phyloP scores from a whole-genome alignment of 2,329 filamentous ascomycete species.

The Metarhizium sp. region DNA sequence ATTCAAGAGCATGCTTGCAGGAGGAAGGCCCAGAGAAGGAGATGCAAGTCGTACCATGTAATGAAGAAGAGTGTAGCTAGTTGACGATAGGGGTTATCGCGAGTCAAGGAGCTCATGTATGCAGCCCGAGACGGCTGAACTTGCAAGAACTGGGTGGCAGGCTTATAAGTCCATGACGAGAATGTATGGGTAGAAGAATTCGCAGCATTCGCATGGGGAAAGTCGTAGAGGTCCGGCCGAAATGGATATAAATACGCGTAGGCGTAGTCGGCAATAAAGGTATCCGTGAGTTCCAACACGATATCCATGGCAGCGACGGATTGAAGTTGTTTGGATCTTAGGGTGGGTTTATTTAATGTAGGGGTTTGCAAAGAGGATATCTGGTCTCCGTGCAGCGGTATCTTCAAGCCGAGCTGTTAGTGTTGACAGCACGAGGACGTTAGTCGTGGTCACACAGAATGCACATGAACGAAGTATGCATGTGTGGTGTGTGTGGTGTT shows the following conservation, averaged over 20 bases:
- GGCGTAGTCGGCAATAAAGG: conserved; percentile 67
- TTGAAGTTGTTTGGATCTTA: not conserved
- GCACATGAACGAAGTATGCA: not conserved
- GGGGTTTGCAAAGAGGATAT: not conserved
- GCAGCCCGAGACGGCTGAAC: conserved; percentile 66
- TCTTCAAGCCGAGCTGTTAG: not conserved
- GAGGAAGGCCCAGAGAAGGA: too few species aligned
- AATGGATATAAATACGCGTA: conserved; percentile 66
- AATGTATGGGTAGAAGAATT: conserved; percentile 48
- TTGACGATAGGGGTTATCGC: conserved; percentile 73
- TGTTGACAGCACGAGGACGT: not conserved
- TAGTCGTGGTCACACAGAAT: not conserved
- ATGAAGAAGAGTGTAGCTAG: conserved; percentile 68
- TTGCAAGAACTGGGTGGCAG: conserved; percentile 60
- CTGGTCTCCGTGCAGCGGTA: too few species aligned
- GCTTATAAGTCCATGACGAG: conserved; percentile 59
- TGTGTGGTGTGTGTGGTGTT: not conserved
- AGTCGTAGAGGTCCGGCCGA: conserved; percentile 42
- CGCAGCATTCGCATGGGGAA: conserved; percentile 35
- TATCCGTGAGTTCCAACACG: conserved; percentile 77
- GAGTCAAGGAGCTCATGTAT: conserved; percentile 66
- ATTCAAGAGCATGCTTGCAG: too few species aligned
- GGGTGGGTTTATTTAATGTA: not conserved
- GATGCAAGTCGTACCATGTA: conserved; percentile 59
- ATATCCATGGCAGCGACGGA: conserved; percentile 65